Evolutionary conservation across 1,139 yeast species (phyloP).

Genomic region (Geotrichum carabidarum): DNA sequence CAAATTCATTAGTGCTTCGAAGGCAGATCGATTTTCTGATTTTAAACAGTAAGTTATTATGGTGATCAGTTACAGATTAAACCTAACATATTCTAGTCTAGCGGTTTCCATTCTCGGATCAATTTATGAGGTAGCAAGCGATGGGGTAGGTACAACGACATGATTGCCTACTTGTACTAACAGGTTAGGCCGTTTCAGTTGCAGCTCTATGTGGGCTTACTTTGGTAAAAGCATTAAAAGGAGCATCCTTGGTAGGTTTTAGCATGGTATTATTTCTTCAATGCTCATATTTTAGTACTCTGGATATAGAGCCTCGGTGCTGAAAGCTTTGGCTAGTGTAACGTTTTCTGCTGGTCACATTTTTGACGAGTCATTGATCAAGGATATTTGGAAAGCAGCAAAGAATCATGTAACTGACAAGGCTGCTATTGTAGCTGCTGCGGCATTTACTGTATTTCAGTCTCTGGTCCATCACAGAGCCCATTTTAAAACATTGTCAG

Average conservation of each 20-base stretch:
- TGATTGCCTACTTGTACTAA: not conserved
- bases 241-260: slow-evolving; percentile 27
- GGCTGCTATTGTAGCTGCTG: slow-evolving; percentile 33
- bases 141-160: slow-evolving; percentile 25
- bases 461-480: slow-evolving; percentile 24
- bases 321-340: slow-evolving; percentile 28
- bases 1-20: slow-evolving; percentile 28
- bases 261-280: not conserved
- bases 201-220: slow-evolving; percentile 35
- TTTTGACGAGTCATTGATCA: slow-evolving; percentile 34
- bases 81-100: slow-evolving; percentile 19
- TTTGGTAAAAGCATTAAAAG: slow-evolving; percentile 30
- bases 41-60: slow-evolving; percentile 28
- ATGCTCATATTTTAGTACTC: slow-evolving; percentile 22
- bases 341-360: slow-evolving; percentile 31
- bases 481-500: slow-evolving; percentile 30
- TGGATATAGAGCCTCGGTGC: slow-evolving; percentile 31
- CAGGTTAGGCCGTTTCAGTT: slow-evolving; percentile 31
- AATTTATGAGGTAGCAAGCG: slow-evolving; percentile 29
- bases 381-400: slow-evolving; percentile 36
- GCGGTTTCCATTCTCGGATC: slow-evolving; percentile 27
- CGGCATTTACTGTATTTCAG: slow-evolving; percentile 30
- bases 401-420: slow-evolving; percentile 30
- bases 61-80: slow-evolving; percentile 1
- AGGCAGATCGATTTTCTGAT: slow-evolving; percentile 31